Percentiles rank a stretch among this genome's conserved stretches.
phyloP scores from a whole-genome alignment of 202 grass and related monocot species.

The Brachypodium distachyon region DNA sequence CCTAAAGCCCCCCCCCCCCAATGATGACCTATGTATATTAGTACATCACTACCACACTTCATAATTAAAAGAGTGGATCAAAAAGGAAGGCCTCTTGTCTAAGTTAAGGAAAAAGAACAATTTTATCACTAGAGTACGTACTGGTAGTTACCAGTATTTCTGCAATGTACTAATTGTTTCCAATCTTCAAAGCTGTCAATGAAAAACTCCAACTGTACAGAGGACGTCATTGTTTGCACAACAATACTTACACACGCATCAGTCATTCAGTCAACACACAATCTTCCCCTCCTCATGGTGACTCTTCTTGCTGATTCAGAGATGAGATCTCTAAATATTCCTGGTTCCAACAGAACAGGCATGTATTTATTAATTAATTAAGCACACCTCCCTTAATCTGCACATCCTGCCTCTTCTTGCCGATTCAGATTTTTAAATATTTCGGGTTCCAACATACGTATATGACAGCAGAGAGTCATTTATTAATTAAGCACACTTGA shows the following conservation, averaged over 20 bases:
- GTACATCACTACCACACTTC: too few species aligned
- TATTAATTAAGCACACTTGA: conserved; percentile 38
- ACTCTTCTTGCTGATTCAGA: background rate
- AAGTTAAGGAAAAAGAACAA: too few species aligned
- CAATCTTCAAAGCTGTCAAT: background rate
- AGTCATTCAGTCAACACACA: background rate
- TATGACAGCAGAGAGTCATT: background rate
- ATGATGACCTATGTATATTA: too few species aligned
- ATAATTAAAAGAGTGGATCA: too few species aligned
- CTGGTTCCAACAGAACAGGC: background rate
- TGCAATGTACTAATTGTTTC: background rate
- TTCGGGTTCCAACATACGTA: conserved; percentile 4
- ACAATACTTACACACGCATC: too few species aligned
- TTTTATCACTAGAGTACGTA: too few species aligned
- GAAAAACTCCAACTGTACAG: background rate
- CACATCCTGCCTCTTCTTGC: background rate
- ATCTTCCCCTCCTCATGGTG: background rate
- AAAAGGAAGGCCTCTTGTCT: too few species aligned
- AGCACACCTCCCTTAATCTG: too few species aligned
- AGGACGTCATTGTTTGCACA: background rate
- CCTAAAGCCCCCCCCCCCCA: too few species aligned
- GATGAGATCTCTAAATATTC: background rate
- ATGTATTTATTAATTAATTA: too few species aligned
- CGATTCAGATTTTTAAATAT: background rate
- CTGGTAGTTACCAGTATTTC: too few species aligned